Evolutionary conservation across 345 rosid species (phyloP).

Genomic region (Carallia pectinifolia): DNA sequence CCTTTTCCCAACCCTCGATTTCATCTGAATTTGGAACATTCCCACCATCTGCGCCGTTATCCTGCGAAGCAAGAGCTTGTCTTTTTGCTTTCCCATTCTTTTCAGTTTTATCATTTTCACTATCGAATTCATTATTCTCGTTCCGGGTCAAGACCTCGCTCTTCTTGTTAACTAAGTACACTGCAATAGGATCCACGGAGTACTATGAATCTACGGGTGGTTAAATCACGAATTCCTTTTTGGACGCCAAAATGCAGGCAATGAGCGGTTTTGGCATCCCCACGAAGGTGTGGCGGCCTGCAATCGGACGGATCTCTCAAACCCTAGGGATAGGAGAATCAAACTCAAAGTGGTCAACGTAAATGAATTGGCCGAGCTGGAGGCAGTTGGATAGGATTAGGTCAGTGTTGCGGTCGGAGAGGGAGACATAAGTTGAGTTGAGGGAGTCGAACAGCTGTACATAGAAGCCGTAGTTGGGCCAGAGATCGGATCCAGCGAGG

Average conservation of each 20-base stretch:
- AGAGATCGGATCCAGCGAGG: conserved; percentile 84
- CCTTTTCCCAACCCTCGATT: conserved; percentile 9
- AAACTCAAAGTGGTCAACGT: conserved; percentile 77
- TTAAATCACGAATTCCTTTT: conserved; percentile 75
- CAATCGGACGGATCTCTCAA: conserved; percentile 75
- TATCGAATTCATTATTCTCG: conserved; percentile 13
- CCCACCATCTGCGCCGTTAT: conserved; percentile 13
- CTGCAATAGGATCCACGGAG: conserved; percentile 70
- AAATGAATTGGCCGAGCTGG: conserved; percentile 95
- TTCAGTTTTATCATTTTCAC: conserved; percentile 23
- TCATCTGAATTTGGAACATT: conserved; percentile 21
- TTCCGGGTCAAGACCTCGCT: conserved; percentile 10
- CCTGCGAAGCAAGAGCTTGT: conserved; percentile 58
- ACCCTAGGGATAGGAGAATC: conserved; percentile 82
- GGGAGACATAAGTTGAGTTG: conserved; percentile 92
- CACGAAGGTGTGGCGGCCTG: conserved; percentile 83
- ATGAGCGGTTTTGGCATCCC: conserved; percentile 84
- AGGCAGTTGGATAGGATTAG: conserved; percentile 89
- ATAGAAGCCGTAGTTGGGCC: conserved; percentile 92
- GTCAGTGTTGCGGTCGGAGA: conserved; percentile 85
- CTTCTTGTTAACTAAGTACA: conserved; percentile 59
- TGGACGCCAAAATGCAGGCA: conserved; percentile 70
- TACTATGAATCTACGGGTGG: conserved; percentile 78
- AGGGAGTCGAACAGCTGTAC: conserved; percentile 97
- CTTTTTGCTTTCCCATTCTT: conserved; percentile 28